Evolutionary conservation across 2,329 filamentous ascomycete genomes (phyloP), one percentile per base, ranked within the genome.

Genomic region (Aspergillus sp.): DNA sequence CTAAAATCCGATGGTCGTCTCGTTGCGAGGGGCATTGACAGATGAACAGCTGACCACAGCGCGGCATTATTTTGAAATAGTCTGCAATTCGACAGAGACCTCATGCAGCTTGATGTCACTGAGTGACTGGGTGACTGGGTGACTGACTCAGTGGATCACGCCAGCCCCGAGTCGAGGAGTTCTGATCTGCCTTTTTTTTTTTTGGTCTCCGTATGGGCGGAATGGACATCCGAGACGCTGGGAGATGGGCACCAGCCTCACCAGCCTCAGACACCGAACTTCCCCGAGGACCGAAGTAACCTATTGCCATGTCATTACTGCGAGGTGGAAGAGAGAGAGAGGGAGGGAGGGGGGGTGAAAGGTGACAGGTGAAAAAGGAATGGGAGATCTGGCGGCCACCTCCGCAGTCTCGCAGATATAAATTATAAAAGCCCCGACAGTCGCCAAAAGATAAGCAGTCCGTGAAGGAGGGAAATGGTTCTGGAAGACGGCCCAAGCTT

Each of bases 61-160:
- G 14, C 44, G 49, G n/a, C 23, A 14, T 14, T 35, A 33, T 33
- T 40, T 47, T 46, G 14, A 41, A 54, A 54, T 48, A 54, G 43
- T 54, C 43, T 21, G 44, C 39, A 23, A 47, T 52, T 27, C 19
- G 40, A 31, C 48, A 53, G 46, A 33, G 37, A 43, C 23, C 17
- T 35, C 41, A 62, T 66, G 64, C 64, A 62, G 33, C 33, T 39
- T 66, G 65, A 67, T 59, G 62, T 66, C 61, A 67, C 66, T 9
- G 27, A 31, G 9, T 31, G 9, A 31, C 27, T 31, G 27, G 3
- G 9, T 31, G 9, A 31, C 27, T 31, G 27, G 3, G 27, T 9
- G 27, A 31, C 27, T 52, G 27, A 14, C 12, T 19, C 23, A 33
- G 48, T 52, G 43, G 43, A 47, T 35, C 44, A 37, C 49, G 23